Base-by-base conservation (phyloP, 1,139 yeast species). In the Yamadazyma atlantica region DNA sequence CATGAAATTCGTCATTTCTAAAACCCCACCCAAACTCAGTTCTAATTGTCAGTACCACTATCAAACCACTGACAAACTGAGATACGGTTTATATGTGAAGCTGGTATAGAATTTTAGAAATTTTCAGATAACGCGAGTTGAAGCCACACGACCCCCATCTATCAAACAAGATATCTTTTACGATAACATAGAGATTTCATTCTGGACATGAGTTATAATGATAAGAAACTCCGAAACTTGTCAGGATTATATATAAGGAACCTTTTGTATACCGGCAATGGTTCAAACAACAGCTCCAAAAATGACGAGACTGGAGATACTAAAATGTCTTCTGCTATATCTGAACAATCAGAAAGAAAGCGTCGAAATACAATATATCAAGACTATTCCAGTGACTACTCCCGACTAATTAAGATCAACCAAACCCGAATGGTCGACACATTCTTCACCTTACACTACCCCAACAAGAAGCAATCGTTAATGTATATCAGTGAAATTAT, bases 401-500 rank as follows among this genome's bases (percentile, higher is more conserved):
- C 39, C 8, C 25, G 40, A 17, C 33, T 52, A 13, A 30, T 42
- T 7, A 31, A 40, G 4, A 36, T 45, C 11, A 48, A 49, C 24
- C 29, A 45, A 16, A 35, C 36, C 28, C 40, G 45, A 18, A 41
- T 64, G 37, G 34, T 64, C 3, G 66, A 62, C 33, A 49, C 62
- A 3, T 66, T 65, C 40, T 48, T 58, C 38, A 51, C 60, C 3
- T 39, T 66, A 12, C 67, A 64, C 39, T 41, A 55, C 17, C 37
- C 41, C 1, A 38, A 38, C 4, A 41, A 39, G 9, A 51, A 49
- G 7, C 42, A 44, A 29, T 41, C 63, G 28, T 41, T 64, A 28
- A 34, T 68, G 3, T 66, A 68, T 43, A 52, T 70, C n/a, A 68
- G 74, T 44, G 74, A 67, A 39, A 53, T 65, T 6, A 46, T 54